Evolutionary conservation across 257 asterid species (phyloP).

Genomic region (Nicotiana attenuata): DNA sequence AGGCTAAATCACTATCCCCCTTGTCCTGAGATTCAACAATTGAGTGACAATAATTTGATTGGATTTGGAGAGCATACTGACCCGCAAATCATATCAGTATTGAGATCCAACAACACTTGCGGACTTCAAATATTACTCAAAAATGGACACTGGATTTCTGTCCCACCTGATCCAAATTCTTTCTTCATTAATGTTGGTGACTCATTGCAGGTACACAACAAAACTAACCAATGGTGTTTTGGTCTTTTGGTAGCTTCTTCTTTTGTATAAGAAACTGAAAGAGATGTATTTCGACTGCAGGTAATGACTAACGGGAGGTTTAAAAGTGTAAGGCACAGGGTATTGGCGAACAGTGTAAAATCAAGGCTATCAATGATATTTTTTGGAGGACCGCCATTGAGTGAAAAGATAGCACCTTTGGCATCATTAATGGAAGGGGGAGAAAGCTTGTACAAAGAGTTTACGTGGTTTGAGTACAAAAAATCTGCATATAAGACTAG

Average conservation of each 20-base stretch:
- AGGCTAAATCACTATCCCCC: conserved; percentile 29
- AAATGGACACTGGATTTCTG: conserved; percentile 26
- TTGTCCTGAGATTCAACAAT: conserved; percentile 23
- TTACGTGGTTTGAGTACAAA: conserved; percentile 18
- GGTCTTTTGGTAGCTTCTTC: neutral
- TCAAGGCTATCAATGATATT: conserved; percentile 20
- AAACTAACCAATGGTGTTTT: neutral
- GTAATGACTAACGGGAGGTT: conserved; percentile 21
- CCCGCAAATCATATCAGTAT: conserved; percentile 28
- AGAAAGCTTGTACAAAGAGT: conserved; percentile 16
- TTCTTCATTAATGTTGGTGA: conserved; percentile 31
- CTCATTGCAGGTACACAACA: conserved; percentile 23
- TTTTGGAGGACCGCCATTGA: conserved; percentile 24
- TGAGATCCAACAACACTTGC: conserved; percentile 24
- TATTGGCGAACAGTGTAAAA: conserved; percentile 5
- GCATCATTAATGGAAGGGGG: conserved; percentile 12
- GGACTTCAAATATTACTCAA: conserved; percentile 26
- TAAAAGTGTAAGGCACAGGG: conserved; percentile 17
- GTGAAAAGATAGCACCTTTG: conserved; percentile 16
- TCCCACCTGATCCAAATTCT: conserved; percentile 24
- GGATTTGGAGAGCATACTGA: conserved; percentile 38
- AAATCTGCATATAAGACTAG: conserved; percentile 5
- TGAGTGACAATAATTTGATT: conserved; percentile 6
- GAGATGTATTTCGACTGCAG: neutral
- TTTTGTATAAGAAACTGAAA: too few species aligned